Evolutionary conservation across 2,329 filamentous ascomycete genomes (phyloP).

Genomic region (Fusarium nelsonii): DNA sequence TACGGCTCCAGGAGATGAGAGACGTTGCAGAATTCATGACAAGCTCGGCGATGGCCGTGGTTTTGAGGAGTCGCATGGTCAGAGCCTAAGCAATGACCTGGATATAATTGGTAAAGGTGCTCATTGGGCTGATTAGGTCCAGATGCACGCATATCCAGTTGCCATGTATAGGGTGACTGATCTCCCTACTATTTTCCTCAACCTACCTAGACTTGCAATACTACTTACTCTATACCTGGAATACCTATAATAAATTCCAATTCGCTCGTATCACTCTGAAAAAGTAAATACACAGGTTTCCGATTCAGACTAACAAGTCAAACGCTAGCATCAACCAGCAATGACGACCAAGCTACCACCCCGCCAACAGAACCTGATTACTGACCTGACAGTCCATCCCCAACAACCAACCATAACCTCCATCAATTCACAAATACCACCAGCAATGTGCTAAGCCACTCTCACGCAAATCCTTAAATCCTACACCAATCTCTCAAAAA

Average conservation of each 20-base stretch:
- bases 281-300: too few relatives aligned
- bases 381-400: not conserved
- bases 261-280: not conserved
- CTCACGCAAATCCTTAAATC: not conserved
- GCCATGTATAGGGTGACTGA: not conserved
- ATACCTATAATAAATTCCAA: not conserved
- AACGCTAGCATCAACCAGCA: not conserved
- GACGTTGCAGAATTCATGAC: not conserved
- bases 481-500: not conserved
- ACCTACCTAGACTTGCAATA: too few relatives aligned
- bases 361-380: conserved; percentile 1
- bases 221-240: too few relatives aligned
- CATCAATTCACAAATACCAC: conserved; percentile 1
- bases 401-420: not conserved
- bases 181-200: too few relatives aligned
- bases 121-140: not conserved
- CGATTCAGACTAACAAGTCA: not conserved
- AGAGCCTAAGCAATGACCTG: not conserved
- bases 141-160: too few relatives aligned
- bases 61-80: not conserved
- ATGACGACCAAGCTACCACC: conserved; percentile 1
- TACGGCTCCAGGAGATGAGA: not conserved
- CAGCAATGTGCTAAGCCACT: conserved; percentile 18
- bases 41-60: not conserved
- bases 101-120: not conserved